A percentile compares a stretch with the other conserved stretches of the same genome.
Conservation (phyloP, 768 basidiomycete species). For the Boletus sensibilis region DNA sequence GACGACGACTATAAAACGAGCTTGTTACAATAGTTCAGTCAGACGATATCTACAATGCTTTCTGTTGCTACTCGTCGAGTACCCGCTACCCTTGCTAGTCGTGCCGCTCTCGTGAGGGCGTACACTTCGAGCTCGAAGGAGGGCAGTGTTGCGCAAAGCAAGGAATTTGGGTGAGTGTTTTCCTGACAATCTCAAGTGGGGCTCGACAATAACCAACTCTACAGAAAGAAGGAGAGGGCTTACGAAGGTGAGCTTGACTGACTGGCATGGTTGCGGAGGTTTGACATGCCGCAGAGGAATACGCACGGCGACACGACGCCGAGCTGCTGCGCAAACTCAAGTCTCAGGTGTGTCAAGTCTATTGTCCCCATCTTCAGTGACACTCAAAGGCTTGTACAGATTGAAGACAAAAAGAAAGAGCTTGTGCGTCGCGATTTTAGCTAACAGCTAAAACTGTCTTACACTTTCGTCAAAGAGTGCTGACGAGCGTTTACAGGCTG, state of each 20-base stretch:
- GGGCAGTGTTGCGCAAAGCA: conserved; percentile 60
- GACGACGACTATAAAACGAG: not conserved
- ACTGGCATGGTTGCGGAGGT: not conserved
- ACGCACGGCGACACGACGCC: conserved; percentile 55
- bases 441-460: conserved; percentile 14
- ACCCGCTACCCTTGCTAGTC: conserved; percentile 36
- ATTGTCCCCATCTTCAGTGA: not conserved
- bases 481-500: conserved; percentile 23
- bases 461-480: conserved; percentile 11
- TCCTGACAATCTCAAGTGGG: not conserved
- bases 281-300: conserved; percentile 52
- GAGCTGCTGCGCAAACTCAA: conserved; percentile 59
- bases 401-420: conserved; percentile 33
- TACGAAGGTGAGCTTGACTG: conserved; percentile 50
- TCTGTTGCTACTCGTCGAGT: conserved; percentile 38
- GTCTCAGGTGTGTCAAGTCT: conserved; percentile 43
- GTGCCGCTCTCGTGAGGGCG: conserved; percentile 32
- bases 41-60: conserved; percentile 19
- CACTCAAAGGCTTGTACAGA: conserved; percentile 13
- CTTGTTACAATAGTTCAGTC: not conserved
- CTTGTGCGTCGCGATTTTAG: conserved; percentile 27
- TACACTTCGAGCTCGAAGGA: conserved; percentile 45
- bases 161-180: conserved; percentile 55
- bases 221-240: conserved; percentile 74
- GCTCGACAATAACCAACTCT: not conserved